Percentiles rank a stretch among this genome's conserved stretches.
Conservation (phyloP, 768 basidiomycete species). For the Neoboletus brunneissimus region DNA sequence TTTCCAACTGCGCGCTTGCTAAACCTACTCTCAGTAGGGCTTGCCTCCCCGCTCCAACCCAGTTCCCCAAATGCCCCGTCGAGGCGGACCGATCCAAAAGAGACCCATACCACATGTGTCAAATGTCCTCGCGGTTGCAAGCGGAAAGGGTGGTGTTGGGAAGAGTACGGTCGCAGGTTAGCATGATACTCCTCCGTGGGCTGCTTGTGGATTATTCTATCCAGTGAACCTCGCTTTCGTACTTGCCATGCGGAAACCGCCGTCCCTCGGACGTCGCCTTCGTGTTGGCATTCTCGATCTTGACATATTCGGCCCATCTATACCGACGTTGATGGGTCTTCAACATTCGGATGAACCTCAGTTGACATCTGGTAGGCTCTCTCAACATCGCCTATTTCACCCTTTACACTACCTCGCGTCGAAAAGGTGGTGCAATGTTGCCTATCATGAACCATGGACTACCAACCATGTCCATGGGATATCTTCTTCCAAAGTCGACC, state of each 20-base stretch:
- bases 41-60: constrained; percentile 32
- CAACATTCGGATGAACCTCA: constrained; percentile 74
- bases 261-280: constrained; percentile 38
- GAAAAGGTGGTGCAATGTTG: constrained; percentile 67
- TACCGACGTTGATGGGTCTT: constrained; percentile 92
- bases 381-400: not conserved
- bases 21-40: constrained; percentile 31
- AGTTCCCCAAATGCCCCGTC: constrained; percentile 61
- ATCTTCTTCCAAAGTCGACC: constrained; percentile 64
- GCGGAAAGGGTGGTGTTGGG: constrained; percentile 94
- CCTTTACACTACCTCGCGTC: not conserved
- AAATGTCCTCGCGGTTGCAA: constrained; percentile 80
- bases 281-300: constrained; percentile 89
- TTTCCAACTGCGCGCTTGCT: not conserved
- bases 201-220: constrained; percentile 7
- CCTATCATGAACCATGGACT: constrained; percentile 87
- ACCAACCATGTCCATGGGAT: constrained; percentile 97
- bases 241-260: constrained; percentile 47
- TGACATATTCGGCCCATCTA: constrained; percentile 93
- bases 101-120: constrained; percentile 68
- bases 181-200: constrained; percentile 11
- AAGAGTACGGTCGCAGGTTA: constrained; percentile 91
- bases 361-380: constrained; percentile 61
- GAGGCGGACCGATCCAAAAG: constrained; percentile 51
- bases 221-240: constrained; percentile 81